Evolutionary conservation across 305 asterid species (phyloP).

Genomic region (Petunia hybrid): DNA sequence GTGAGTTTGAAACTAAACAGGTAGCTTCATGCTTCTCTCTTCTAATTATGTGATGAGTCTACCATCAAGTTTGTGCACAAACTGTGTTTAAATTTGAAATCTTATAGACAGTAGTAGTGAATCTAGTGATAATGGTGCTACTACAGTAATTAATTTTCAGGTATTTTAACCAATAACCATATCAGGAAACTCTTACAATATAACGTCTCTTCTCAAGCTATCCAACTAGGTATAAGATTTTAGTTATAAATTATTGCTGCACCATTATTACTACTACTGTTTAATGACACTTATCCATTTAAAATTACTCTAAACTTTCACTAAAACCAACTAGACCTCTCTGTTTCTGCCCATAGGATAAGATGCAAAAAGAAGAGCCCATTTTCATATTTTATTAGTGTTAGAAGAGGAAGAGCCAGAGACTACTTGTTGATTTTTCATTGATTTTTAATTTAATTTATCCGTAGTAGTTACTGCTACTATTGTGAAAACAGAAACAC

Average conservation of each 20-base stretch:
- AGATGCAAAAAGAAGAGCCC: not conserved
- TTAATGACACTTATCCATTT: too few relatives aligned
- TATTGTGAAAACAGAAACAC: too few relatives aligned
- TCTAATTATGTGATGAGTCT: conserved; percentile 16
- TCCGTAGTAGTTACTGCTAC: too few relatives aligned
- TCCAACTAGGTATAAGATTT: too few relatives aligned
- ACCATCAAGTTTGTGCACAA: conserved; percentile 14
- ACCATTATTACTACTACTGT: too few relatives aligned
- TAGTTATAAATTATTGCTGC: too few relatives aligned
- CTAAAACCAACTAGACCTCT: not conserved
- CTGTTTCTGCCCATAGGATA: not conserved
- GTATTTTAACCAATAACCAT: too few relatives aligned
- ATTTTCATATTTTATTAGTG: not conserved
- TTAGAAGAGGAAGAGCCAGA: too few relatives aligned
- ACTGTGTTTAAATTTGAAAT: too few relatives aligned
- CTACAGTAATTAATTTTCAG: not conserved
- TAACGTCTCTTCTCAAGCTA: not conserved
- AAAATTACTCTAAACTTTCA: not conserved
- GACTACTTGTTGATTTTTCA: too few relatives aligned
- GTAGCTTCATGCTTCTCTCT: conserved; percentile 44
- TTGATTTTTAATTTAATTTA: too few relatives aligned
- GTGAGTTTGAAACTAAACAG: conserved; percentile 96
- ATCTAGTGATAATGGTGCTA: not conserved
- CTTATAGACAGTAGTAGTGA: not conserved
- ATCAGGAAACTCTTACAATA: too few relatives aligned